Percentiles rank a stretch among this genome's conserved stretches.
Evolutionary conservation across 768 basidiomycete species (phyloP).

Genomic region (Pholiota microspora): DNA sequence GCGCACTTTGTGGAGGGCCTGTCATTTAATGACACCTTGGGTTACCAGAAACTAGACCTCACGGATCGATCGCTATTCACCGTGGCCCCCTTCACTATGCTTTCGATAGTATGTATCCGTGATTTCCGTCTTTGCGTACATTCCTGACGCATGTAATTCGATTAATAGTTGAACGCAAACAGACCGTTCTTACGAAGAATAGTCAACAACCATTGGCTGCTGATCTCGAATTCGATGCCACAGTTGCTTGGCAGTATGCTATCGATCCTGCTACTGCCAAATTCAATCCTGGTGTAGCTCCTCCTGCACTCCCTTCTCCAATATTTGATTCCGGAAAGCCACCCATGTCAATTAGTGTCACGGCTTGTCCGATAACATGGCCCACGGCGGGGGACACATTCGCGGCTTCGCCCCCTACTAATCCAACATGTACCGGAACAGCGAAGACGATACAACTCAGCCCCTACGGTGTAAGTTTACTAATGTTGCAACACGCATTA

Average conservation of each 20-base stretch:
- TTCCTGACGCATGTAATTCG: neutral
- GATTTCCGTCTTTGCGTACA: too few species aligned
- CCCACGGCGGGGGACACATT: constrained; percentile 45
- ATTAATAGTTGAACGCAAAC: constrained; percentile 28
- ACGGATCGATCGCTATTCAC: constrained; percentile 51
- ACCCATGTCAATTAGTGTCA: constrained; percentile 44
- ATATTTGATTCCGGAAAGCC: constrained; percentile 49
- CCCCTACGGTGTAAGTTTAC: constrained; percentile 48
- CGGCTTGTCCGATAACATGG: constrained; percentile 52
- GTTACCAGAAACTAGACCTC: constrained; percentile 43
- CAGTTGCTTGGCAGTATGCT: constrained; percentile 49
- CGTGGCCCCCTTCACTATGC: constrained; percentile 56
- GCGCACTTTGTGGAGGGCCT: neutral
- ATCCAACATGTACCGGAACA: constrained; percentile 39
- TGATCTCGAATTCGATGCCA: constrained; percentile 50
- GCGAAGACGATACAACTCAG: constrained; percentile 41
- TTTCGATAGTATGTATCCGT: constrained; percentile 40
- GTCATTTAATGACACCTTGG: neutral
- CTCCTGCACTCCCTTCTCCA: constrained; percentile 39
- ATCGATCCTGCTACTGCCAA: constrained; percentile 46
- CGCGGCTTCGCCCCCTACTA: constrained; percentile 43
- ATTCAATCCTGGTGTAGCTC: constrained; percentile 32
- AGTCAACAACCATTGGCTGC: constrained; percentile 42
- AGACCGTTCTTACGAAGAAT: constrained; percentile 40
- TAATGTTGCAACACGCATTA: neutral